Evolutionary conservation across 73 alveolate genomes (phyloP).

Genomic region (Stentor coeruleus): DNA sequence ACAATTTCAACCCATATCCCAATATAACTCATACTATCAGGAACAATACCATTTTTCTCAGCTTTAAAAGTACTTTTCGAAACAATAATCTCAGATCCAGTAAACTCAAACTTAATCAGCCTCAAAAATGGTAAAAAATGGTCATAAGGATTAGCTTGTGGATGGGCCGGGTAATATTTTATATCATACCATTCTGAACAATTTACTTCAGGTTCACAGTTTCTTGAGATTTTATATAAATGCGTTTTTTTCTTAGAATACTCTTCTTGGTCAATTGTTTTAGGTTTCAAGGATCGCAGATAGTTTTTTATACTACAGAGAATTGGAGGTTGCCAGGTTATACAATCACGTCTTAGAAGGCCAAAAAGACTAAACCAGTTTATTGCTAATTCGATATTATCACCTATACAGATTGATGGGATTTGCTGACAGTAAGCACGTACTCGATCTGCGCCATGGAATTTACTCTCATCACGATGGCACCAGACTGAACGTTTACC

Average conservation of each 20-base stretch:
- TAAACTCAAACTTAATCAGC: slow-evolving; percentile 16
- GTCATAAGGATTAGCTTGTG: background rate
- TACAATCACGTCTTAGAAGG: background rate
- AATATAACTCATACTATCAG: background rate
- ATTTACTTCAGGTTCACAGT: slow-evolving; percentile 20
- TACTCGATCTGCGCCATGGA: background rate
- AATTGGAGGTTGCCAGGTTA: slow-evolving; percentile 25
- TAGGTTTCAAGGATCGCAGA: background rate
- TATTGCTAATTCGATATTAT: background rate
- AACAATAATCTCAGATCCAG: slow-evolving; percentile 16
- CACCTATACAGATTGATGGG: slow-evolving; percentile 5
- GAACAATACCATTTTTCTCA: slow-evolving; percentile 8
- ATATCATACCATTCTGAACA: slow-evolving; percentile 22
- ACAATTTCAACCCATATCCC: slow-evolving; percentile 20
- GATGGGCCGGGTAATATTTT: background rate
- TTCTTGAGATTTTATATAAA: background rate
- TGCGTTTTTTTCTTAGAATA: background rate
- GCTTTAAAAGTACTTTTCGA: background rate
- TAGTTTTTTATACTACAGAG: background rate
- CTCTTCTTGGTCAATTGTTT: background rate
- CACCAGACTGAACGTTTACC: background rate
- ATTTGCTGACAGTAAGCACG: slow-evolving; percentile 19
- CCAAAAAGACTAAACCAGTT: slow-evolving; percentile 8
- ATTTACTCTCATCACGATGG: slow-evolving; percentile 23
- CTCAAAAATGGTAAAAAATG: slow-evolving; percentile 20